A percentile compares a stretch with the other conserved stretches of the same genome.
phyloP scores from a whole-genome alignment of 495 filamentous ascomycete species.

The Xeromyces bisporus region DNA sequence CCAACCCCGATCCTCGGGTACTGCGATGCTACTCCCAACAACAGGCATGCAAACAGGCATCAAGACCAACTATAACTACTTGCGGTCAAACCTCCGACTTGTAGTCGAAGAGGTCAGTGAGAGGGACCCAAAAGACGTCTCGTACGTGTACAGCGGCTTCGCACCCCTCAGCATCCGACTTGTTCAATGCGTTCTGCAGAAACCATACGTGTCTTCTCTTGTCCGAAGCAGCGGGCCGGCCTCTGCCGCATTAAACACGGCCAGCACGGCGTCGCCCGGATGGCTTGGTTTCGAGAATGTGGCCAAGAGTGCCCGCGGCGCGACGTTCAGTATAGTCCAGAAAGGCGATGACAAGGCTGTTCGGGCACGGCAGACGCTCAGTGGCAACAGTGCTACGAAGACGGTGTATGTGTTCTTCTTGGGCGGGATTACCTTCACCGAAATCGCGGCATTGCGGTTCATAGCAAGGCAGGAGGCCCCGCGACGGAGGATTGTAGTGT shows the following conservation, averaged over 20 bases:
- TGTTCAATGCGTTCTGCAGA: constrained; percentile 90
- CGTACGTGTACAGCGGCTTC: constrained; percentile 95
- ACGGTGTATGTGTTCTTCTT: constrained; percentile 87
- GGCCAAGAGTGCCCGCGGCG: constrained; percentile 66
- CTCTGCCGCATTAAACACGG: constrained; percentile 27
- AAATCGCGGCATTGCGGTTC: constrained; percentile 88
- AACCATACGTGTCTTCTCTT: constrained; percentile 58
- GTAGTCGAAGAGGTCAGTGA: constrained; percentile 97
- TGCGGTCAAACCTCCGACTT: constrained; percentile 69
- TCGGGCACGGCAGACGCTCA: constrained; percentile 67
- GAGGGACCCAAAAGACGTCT: constrained; percentile 87
- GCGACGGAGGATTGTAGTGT: constrained; percentile 71
- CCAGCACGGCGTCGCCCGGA: constrained; percentile 51
- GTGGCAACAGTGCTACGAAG: constrained; percentile 49
- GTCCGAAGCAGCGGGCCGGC: constrained; percentile 35
- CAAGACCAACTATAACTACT: constrained; percentile 80
- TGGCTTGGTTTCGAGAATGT: constrained; percentile 86
- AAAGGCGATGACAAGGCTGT: constrained; percentile 87
- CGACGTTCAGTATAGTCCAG: constrained; percentile 82
- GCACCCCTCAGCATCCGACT: constrained; percentile 85
- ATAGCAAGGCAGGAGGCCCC: constrained; percentile 76
- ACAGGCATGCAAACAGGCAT: constrained; percentile 36
- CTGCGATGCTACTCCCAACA: constrained; percentile 51
- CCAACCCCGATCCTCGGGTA: constrained; percentile 49
- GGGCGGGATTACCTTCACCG: constrained; percentile 85